Evolutionary conservation across 345 rosid genomes (phyloP), one percentile per base, ranked within the genome.

Genomic region (Excoecaria agallocha): DNA sequence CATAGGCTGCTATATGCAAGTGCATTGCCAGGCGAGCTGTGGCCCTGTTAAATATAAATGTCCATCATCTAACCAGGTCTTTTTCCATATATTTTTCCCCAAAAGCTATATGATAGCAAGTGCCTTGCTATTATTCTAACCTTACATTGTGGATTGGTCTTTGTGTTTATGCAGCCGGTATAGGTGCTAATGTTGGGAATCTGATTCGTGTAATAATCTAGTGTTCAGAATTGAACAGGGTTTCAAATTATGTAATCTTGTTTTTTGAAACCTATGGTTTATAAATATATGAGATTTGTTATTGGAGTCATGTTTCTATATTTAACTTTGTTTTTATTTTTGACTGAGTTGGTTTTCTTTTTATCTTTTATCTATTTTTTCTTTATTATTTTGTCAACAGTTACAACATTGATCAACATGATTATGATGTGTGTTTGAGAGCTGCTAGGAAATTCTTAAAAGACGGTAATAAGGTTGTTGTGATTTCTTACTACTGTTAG

Each of bases 361-460:
- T n/a, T n/a, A n/a, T n/a, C n/a, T n/a, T n/a, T n/a, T n/a, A n/a
- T n/a, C n/a, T n/a, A n/a, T n/a, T n/a, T n/a, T n/a, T n/a, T n/a
- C n/a, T n/a, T n/a, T n/a, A n/a, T n/a, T n/a, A n/a, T n/a, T 73
- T 77, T 67, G 30, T 75, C 59, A 17, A 72, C 92, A 94, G 97
- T 80, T 89, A 88, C 79, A 95, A 91, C 83, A 95, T 93, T 77
- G 98, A 95, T 81, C 89, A 91, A 68, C 99, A 93, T 87, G 98
- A 95, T 83, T 93, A 91, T 74, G 74, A 86, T 12, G 99, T 93
- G 43, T 96, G 96, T 66, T 70, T 95, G 83, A 93, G 77, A 84
- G 91, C 96, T 70, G 98, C 99, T 20, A 83, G 7, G 45, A 41
- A 41, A 41, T 41, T 41, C 8, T 8, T 41, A 41, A 41, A 41